Evolutionary conservation across 768 basidiomycete species (phyloP), one percentile per base, ranked within the genome.

Genomic region (Basidioascus undulatus): DNA sequence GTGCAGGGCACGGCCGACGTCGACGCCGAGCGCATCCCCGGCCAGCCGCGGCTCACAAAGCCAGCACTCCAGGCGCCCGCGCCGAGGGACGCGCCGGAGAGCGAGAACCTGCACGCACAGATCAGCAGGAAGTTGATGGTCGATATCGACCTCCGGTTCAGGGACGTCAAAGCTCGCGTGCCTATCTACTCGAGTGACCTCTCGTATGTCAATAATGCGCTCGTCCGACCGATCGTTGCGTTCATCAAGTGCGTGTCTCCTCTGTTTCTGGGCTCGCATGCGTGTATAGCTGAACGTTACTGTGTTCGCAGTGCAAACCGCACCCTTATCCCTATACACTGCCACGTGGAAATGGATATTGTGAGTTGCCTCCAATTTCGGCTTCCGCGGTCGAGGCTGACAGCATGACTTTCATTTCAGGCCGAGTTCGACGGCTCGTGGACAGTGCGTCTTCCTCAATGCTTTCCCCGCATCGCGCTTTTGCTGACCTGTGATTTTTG

Each of bases 161-260:
- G 86, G 37, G 92, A 98, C 59, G 54, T 98, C 54, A 94, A 94
- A 59, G 87, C 92, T 31, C 77, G 72, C 19, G 81, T 98, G 11
- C 92, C 92, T 1, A 68, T 89, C 38, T 94, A 87, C 61, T 74
- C 83, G 25, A 67, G 65, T 34, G 81, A 92, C 53, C 56, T 98
- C 43, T 80, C 80, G 33, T 82, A 89, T 52, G 76, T 81, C 46
- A 92, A 89, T 52, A 80, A 75, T 52, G 92, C 92, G 18, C 62
- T 96, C 20, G 76, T 92, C 35, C 58, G 92, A 50, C 87, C 92
- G 4, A 94, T 98, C 47, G 92, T 96, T 13, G 89, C 84, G 1
- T 98, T 98, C 55, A 87, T 94, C 74, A 92, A 92, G 11, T 25
- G 12, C 28, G 28, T 30, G 9, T 11, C 25, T n/a, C 13, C 7